Evolutionary conservation across 2,329 filamentous ascomycete species (phyloP).

Genomic region (Alternaria postmessia): DNA sequence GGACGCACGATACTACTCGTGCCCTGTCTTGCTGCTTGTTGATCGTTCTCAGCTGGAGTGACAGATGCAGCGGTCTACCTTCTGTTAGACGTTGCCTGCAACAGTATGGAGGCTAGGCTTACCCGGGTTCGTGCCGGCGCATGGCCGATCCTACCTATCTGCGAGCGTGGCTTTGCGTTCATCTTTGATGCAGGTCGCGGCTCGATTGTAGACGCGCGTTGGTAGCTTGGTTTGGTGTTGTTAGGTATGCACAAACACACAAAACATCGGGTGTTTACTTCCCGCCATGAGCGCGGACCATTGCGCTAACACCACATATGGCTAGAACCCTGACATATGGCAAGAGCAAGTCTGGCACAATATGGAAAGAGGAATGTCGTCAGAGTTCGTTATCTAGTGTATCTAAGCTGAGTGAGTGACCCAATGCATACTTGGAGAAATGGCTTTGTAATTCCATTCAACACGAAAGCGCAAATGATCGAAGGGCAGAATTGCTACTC

Average conservation of each 20-base stretch:
- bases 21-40: neutral
- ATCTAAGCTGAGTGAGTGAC: slow-evolving; percentile 33
- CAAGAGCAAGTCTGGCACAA: slow-evolving; percentile 2
- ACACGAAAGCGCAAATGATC: slow-evolving; percentile 37
- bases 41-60: neutral
- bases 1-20: slow-evolving; percentile 8
- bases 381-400: slow-evolving; percentile 29
- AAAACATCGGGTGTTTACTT: slow-evolving; percentile 17
- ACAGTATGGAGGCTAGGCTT: slow-evolving; percentile 1
- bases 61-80: slow-evolving; percentile 10
- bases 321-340: slow-evolving; percentile 6
- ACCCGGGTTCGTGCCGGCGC: slow-evolving; percentile 11
- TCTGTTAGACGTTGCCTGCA: slow-evolving; percentile 9
- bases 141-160: slow-evolving; percentile 23
- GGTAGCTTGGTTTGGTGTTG: slow-evolving; percentile 7
- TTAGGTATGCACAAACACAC: slow-evolving; percentile 7
- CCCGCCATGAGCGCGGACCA: slow-evolving; percentile 11
- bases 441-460: slow-evolving; percentile 24
- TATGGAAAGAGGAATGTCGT: slow-evolving; percentile 3
- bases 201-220: slow-evolving; percentile 19
- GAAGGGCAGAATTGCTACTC: neutral
- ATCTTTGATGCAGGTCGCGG: slow-evolving; percentile 32
- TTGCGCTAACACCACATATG: slow-evolving; percentile 4
- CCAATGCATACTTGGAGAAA: slow-evolving; percentile 35
- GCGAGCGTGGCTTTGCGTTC: slow-evolving; percentile 27